Evolutionary conservation across 176 grass and related monocot genomes (phyloP).

Genomic region (Urochloa ruziziensis): DNA sequence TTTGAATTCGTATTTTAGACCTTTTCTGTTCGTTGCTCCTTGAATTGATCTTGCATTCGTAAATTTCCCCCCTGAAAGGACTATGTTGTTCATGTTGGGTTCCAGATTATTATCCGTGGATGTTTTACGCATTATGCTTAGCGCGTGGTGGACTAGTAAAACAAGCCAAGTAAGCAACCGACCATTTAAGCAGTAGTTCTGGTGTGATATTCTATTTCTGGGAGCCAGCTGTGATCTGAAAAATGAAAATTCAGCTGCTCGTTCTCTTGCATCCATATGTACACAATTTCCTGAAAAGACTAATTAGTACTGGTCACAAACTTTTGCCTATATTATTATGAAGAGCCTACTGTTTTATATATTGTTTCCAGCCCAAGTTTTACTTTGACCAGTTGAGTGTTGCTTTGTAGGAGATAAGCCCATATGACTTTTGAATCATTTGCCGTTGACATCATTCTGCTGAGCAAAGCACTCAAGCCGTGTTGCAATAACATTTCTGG

Average conservation of each 20-base stretch:
- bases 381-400: not conserved
- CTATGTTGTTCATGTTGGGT: not conserved
- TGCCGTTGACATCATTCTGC: slow-evolving; percentile 4
- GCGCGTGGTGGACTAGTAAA: not conserved
- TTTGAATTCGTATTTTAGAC: not conserved
- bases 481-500: not conserved
- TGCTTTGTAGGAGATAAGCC: slow-evolving; percentile 16
- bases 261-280: not conserved
- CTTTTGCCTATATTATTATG: not conserved
- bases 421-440: not conserved
- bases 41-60: not conserved
- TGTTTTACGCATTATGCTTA: not conserved
- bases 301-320: not conserved
- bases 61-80: not conserved
- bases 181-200: not conserved
- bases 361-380: not conserved
- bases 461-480: not conserved
- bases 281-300: not conserved
- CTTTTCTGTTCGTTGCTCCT: not conserved
- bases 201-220: not conserved
- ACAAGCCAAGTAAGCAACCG: not conserved
- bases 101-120: not conserved
- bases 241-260: not conserved
- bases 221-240: not conserved
- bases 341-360: not conserved